Conservation (phyloP, 768 basidiomycete genomes). For the Mycena belliarum region DNA sequence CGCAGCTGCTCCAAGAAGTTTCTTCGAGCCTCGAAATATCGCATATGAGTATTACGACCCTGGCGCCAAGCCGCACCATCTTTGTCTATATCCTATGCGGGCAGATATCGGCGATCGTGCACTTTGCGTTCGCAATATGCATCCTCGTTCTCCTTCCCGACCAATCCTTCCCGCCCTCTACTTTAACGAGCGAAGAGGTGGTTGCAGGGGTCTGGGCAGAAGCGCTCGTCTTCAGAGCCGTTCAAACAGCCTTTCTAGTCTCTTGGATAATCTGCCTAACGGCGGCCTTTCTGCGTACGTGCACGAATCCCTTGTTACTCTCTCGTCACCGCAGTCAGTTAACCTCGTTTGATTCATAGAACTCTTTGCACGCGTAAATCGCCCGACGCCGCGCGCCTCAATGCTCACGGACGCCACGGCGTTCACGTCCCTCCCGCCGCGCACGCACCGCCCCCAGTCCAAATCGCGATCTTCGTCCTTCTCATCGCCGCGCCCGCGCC, state of each 20-base stretch:
- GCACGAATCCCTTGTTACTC: not conserved
- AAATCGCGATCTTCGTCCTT: conserved; percentile 17
- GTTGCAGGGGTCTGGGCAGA: conserved; percentile 5
- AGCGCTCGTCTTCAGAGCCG: conserved; percentile 18
- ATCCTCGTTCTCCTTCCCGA: conserved; percentile 14
- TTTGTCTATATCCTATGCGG: conserved; percentile 17
- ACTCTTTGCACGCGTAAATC: conserved; percentile 9
- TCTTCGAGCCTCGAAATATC: conserved; percentile 8
- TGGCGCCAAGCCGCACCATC: conserved; percentile 2
- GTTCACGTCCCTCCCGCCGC: conserved; percentile 12
- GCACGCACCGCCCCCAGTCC: conserved; percentile 1
- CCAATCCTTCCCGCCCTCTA: conserved; percentile 6
- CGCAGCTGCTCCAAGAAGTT: conserved; percentile 12
- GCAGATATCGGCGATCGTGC: conserved; percentile 21
- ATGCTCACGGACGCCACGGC: conserved; percentile 10
- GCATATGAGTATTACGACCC: not conserved
- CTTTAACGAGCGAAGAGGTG: conserved; percentile 11
- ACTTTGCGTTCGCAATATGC: conserved; percentile 20
- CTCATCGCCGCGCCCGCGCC: conserved; percentile 17
- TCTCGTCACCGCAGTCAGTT: not conserved
- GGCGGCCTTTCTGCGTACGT: conserved; percentile 23
- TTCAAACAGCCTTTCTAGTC: conserved; percentile 22
- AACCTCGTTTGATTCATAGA: conserved; percentile 5
- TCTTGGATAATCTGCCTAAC: conserved; percentile 24
- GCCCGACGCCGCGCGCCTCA: not conserved